Evolutionary conservation across 2,329 filamentous ascomycete species (phyloP).

Genomic region (Stemphylium beticola): DNA sequence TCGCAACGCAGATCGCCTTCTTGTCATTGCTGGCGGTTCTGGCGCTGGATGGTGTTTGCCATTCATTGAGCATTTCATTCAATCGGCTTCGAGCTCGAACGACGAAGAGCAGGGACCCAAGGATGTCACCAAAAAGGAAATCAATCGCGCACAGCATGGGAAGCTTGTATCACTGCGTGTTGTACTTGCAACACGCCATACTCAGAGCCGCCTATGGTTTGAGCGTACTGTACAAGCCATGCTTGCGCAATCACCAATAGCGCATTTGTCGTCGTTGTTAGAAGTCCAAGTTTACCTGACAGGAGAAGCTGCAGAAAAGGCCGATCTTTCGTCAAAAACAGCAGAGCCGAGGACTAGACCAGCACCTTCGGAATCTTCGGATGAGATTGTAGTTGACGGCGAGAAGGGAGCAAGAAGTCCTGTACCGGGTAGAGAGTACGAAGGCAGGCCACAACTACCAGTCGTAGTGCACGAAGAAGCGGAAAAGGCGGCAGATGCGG

Average conservation of each 20-base stretch:
- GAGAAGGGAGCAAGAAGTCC: neutral
- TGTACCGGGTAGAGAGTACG: conserved; percentile 25
- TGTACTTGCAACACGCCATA: conserved; percentile 48
- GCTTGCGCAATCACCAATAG: conserved; percentile 25
- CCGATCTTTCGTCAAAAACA: neutral
- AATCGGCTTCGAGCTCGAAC: neutral
- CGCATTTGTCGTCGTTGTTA: conserved; percentile 16
- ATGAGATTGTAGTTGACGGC: neutral
- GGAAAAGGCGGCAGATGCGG: conserved; percentile 15
- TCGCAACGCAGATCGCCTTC: conserved; percentile 47
- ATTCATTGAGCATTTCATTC: conserved; percentile 50
- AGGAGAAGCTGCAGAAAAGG: conserved; percentile 24
- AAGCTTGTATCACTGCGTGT: conserved; percentile 29
- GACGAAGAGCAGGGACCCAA: neutral
- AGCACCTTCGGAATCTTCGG: neutral
- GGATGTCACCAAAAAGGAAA: neutral
- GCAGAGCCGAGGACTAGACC: neutral
- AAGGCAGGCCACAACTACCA: conserved; percentile 46
- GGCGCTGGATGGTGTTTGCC: conserved; percentile 61
- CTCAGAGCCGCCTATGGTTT: conserved; percentile 47
- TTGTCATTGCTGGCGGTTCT: conserved; percentile 63
- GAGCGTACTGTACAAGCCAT: conserved; percentile 37
- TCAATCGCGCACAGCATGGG: neutral
- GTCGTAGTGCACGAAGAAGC: conserved; percentile 34
- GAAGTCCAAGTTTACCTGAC: conserved; percentile 36